Base-by-base conservation (phyloP, 192 early-diverging fungal species). In the Haplosporangium gracile region DNA sequence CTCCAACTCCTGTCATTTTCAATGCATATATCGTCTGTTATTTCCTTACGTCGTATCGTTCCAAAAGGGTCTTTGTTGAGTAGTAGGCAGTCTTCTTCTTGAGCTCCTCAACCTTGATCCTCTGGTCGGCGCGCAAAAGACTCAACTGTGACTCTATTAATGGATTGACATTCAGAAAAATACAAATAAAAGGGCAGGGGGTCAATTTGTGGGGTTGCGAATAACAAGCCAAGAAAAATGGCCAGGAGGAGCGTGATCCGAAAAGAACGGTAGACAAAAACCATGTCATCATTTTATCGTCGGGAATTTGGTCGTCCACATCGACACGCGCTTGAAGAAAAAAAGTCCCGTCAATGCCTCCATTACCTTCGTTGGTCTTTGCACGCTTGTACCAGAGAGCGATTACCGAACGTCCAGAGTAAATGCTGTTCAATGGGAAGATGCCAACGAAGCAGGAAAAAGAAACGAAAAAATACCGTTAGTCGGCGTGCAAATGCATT, bases 51-150 rank as follows among this genome's bases (percentile, higher is more conserved):
- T 97, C 97, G 88, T 97, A 99, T 51, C 95, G 89, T 81, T 99
- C 97, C 40, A 99, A 87, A 38, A 99, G 89, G 24, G 87, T 94
- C 86, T 98, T 96, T 53, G 98, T 98, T 38, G 93, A 89, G 77
- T 98, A 97, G 85, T 96, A 99, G 2, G 95, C 93, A 0, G 97
- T 97, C 86, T 96, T 97, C 81, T 98, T 97, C 89, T 99, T 99
- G 75, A 99, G 90, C 85, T 97, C 98, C 75, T 99, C 97, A 22
- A 99, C 87, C 86, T 95, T 93, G 57, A 90, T 91, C 77, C 94
- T 95, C 76, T 95, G 91, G 74, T 95, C 82, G 20, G 89, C 89
- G 47, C 89, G 78, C 63, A 92, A 83, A 26, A 81, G 57, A n/a
- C 49, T 69, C 34, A 92, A 75, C 39, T 90, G 80, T 3, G 89